Evolutionary conservation across 371 early-diverging fungal species (phyloP).

Genomic region (Saksenaea oblongispora): DNA sequence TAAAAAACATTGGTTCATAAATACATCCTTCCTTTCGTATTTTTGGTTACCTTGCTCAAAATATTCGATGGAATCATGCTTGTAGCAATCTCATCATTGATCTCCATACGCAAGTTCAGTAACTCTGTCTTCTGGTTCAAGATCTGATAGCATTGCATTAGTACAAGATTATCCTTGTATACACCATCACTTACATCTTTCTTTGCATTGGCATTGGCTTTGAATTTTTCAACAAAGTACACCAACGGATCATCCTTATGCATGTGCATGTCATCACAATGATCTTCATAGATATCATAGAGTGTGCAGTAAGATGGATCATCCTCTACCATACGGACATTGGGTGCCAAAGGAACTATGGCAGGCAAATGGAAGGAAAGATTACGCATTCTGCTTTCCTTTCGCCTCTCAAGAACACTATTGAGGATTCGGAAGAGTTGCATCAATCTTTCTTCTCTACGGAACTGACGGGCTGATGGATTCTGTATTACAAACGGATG

Average conservation of each 20-base stretch:
- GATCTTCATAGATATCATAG: slow-evolving; percentile 86
- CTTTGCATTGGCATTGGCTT: slow-evolving; percentile 45
- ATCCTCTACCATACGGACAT: slow-evolving; percentile 91
- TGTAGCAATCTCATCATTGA: slow-evolving; percentile 75
- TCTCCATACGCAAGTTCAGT: slow-evolving; percentile 77
- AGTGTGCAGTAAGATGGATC: slow-evolving; percentile 86
- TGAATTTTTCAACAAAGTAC: slow-evolving; percentile 69
- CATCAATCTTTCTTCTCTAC: slow-evolving; percentile 92
- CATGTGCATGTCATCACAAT: slow-evolving; percentile 68
- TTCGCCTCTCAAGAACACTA: slow-evolving; percentile 74
- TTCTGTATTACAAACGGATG: slow-evolving; percentile 93
- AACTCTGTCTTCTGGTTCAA: slow-evolving; percentile 63
- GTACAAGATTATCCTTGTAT: neutral
- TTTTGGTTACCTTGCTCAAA: slow-evolving; percentile 59
- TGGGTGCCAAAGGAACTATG: slow-evolving; percentile 90
- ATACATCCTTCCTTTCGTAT: neutral
- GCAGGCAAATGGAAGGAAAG: slow-evolving; percentile 90
- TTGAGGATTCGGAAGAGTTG: slow-evolving; percentile 93
- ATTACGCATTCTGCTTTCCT: slow-evolving; percentile 78
- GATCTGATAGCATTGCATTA: slow-evolving; percentile 14
- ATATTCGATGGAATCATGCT: slow-evolving; percentile 84
- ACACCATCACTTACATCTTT: slow-evolving; percentile 34
- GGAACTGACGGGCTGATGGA: slow-evolving; percentile 81
- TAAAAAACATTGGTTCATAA: slow-evolving; percentile 11
- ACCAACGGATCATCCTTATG: slow-evolving; percentile 83